phyloP scores from a whole-genome alignment of 2,329 filamentous ascomycete species.

The Botryosphaeria dothidea region DNA sequence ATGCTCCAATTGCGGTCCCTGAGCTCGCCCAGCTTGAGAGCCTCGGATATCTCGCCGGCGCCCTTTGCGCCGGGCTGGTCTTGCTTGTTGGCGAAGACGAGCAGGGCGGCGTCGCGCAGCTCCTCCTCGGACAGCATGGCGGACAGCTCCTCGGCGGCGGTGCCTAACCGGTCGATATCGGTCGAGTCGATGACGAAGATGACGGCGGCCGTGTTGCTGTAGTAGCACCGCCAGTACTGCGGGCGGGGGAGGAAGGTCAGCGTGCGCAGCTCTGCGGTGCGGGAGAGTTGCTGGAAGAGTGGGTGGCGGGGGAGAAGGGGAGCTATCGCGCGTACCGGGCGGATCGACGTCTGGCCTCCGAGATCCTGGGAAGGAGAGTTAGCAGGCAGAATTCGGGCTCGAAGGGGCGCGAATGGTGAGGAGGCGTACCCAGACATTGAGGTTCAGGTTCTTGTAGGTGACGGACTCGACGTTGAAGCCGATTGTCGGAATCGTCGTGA shows the following conservation, averaged over 20 bases:
- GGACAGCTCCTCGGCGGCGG: conserved; percentile 86
- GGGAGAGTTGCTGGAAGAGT: not conserved
- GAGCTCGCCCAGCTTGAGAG: conserved; percentile 83
- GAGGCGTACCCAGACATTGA: conserved; percentile 88
- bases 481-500: conserved; percentile 98
- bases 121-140: conserved; percentile 98
- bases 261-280: conserved; percentile 14
- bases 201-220: conserved; percentile 96
- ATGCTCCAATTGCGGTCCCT: conserved; percentile 99
- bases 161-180: conserved; percentile 92
- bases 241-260: conserved; percentile 1
- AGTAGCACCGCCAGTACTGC: conserved; percentile 96
- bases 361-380: conserved; percentile 63
- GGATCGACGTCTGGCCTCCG: conserved; percentile 96
- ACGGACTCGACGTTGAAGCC: conserved; percentile 99
- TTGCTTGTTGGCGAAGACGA: conserved; percentile 99
- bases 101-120: conserved; percentile 83
- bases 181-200: conserved; percentile 99
- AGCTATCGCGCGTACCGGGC: conserved; percentile 53
- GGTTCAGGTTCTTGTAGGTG: conserved; percentile 96
- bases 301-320: conserved; percentile 12
- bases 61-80: conserved; percentile 97
- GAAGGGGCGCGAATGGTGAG: not conserved
- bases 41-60: conserved; percentile 94
- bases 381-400: not conserved